Base-by-base conservation (phyloP, 2,329 filamentous ascomycete species). In the Cucurbitaria berberidis region DNA sequence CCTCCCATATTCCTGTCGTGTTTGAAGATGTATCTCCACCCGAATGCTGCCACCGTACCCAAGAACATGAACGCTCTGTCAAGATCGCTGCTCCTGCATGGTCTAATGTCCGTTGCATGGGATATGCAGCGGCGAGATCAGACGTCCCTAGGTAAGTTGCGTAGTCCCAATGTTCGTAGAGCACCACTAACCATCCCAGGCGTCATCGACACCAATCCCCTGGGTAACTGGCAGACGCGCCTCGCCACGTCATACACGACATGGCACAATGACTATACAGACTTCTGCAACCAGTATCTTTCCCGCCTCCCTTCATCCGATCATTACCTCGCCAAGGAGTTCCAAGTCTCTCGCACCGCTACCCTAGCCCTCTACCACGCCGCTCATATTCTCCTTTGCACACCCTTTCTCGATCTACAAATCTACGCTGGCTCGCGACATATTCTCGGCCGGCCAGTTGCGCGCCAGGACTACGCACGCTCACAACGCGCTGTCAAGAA, bases 111-210 rank as follows among this genome's bases (percentile, higher is more conserved):
- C 0, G 78, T 87, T 3, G 80, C 81, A 2, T 86, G 84, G 78
- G 85, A 87, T 52, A 81, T 88, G 75, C 82, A 84, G 45, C 76
- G 85, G 1, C 76, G 85, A 6, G 85, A 87, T 49, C 84, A 87
- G 61, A 87, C 84, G 0, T 82, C 82, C 0, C 77, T 87, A 0
- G 82, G 36, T 39, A 39, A 7, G 27, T 7, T 24, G 2, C 13
- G 7, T 1, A 39, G 1, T 7, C 36, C 13, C 11, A 15, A 22
- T n/a, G n/a, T n/a, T n/a, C n/a, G n/a, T n/a, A n/a, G n/a, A n/a
- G n/a, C n/a, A n/a, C n/a, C n/a, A n/a, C 19, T 39, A 26, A 39
- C 19, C 15, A 24, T 2, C 11, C 9, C 11, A 39, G 36, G 69
- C 11, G 59, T 70, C 11, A 57, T 72, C 40, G 66, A 64, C 27